Evolutionary conservation across 306 rosid species (phyloP), one percentile per base, ranked within the genome.

Genomic region (Fragaria ananassa): DNA sequence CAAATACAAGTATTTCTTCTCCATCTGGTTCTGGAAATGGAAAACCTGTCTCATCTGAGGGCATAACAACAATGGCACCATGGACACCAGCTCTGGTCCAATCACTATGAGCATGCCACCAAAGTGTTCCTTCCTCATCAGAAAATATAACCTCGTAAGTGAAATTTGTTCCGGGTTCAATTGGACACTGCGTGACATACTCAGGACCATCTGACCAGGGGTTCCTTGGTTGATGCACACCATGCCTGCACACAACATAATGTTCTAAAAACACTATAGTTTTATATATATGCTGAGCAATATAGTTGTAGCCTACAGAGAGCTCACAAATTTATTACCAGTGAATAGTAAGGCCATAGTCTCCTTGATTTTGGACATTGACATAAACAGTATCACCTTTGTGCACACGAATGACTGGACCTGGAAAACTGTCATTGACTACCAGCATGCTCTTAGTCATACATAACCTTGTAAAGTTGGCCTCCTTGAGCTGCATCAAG

Each of bases 201-300:
- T 83, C 80, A 1, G 83, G 86, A 29, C 83, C 86, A 63, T 82
- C 86, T 17, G 83, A 74, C 86, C 86, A 82, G n/a, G 86, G 86
- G 51, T 83, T 83, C 49, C 80, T 79, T 12, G 86, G 80, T 53
- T 83, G 83, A 6, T 54, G 79, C 29, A 83, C 86, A 62, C 86
- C 86, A 29, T 83, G 83, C 80, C 86, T 79, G 4, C 6, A 60
- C 18, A 60, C 37, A 60, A 53, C 25, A 53, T 53, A 53, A 13
- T 49, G 53, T 49, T 6, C 58, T 51, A 6, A 7, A 17, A 18
- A 51, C 58, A 18, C 23, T 27, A 27, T 27, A 27, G 29, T 27
- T 27, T 1, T 27, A 27, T 27, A 27, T 18, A 6, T 17, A 6
- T 18, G 58, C 18, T 51, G 23, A 14, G 23, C 23, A 51, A 18